Base-by-base conservation (phyloP, 257 asterid genomes). In the Cruciata laevipes region DNA sequence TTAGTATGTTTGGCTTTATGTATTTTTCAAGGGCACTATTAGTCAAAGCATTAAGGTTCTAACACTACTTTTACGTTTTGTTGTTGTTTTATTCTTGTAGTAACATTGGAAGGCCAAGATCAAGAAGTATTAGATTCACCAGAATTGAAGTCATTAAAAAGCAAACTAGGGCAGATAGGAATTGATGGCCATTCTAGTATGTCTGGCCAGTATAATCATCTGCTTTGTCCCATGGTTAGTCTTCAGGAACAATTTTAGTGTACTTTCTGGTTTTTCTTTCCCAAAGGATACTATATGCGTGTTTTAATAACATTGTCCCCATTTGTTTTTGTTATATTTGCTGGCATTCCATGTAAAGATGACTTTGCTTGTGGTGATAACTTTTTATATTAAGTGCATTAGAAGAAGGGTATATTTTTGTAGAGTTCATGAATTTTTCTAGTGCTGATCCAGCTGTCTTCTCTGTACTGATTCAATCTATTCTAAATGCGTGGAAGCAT, bases 201-300 rank as follows among this genome's bases (percentile, higher is more conserved):
- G 75, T 94, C 97, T 0, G 99, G 99, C 32, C 99, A 88, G 67
- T 67, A 85, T 77, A 32, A 62, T 67, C 70, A 75, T 55, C 74
- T 90, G 75, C 57, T 73, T 65, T 93, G 99, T 72, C 97, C 99
- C 52, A 75, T 5, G 59, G 99, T 93, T 82, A 65, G 90, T 77
- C 64, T 63, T 64, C 32, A 60, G 24, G 61, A 24, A 25, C 66
- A 60, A 78, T 61, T 53, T 61, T 24, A 56, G 40, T 12, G 35
- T 42, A 16, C 11, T 11, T 58, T 55, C 61, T 17, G 38, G 17
- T 12, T 65, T 70, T 30, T 25, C 27, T 17, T 32, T 25, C 40
- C 74, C 51, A 16, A 5, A 6, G 5, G 20, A 61, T 16, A 14
- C 3, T 20, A 27, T 18, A 20, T 21, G 3, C 35, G 23, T 58